Evolutionary conservation across 352 stramenopile genomes (phyloP).

Genomic region (Phytophthora fragariae): DNA sequence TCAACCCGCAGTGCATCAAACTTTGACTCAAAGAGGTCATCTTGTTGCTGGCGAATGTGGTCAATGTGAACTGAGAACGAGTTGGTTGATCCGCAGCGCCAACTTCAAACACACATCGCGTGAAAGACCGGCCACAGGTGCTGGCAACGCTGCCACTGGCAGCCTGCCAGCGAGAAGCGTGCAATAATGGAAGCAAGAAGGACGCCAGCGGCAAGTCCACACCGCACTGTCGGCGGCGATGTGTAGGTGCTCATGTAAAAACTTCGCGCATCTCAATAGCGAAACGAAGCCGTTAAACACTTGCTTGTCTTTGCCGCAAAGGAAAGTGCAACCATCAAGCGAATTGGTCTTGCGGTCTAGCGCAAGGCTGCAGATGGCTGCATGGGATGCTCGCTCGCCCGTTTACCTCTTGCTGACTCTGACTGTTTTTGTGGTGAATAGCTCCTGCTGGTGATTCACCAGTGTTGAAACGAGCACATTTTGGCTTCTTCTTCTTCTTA

Average conservation of each 20-base stretch:
- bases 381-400: not conserved
- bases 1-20: not conserved
- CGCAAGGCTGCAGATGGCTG: not conserved
- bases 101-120: conserved; percentile 6
- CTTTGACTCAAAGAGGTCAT: not conserved
- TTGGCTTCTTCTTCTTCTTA: too few relatives aligned
- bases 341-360: not conserved
- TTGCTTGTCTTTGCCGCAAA: not conserved
- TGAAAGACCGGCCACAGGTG: not conserved
- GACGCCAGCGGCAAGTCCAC: not conserved
- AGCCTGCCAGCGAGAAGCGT: not conserved
- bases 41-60: not conserved
- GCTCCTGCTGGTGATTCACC: too few relatives aligned
- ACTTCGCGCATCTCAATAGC: not conserved
- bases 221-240: too few relatives aligned
- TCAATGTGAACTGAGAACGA: not conserved
- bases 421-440: too few relatives aligned
- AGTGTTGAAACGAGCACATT: too few relatives aligned
- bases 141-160: not conserved
- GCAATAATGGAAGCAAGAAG: not conserved
- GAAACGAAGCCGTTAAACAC: not conserved
- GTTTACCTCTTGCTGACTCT: not conserved
- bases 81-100: not conserved
- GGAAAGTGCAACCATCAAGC: not conserved
- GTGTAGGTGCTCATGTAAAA: not conserved